phyloP scores from a whole-genome alignment of 176 grass and related monocot species.

The Hordeum marinum region DNA sequence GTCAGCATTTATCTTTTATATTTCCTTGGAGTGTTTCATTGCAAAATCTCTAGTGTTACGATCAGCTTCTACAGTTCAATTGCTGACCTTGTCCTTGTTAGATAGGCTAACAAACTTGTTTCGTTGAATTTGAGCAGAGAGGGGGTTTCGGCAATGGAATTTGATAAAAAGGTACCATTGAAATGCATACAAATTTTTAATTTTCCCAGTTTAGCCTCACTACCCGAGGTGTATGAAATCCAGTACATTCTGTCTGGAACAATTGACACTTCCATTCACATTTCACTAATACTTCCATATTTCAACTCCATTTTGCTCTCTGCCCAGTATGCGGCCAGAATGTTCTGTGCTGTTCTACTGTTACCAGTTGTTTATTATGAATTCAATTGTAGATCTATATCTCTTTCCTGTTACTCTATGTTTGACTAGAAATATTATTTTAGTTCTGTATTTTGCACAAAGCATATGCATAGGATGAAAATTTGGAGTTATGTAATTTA shows the following conservation, averaged over 20 bases:
- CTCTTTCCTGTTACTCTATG: neutral
- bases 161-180: slow-evolving; percentile 74
- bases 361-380: neutral
- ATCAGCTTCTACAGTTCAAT: neutral
- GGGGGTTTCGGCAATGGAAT: slow-evolving; percentile 73
- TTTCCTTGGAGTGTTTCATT: neutral
- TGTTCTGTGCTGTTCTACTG: neutral
- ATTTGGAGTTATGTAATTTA: neutral
- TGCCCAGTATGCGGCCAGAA: neutral
- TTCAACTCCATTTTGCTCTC: neutral
- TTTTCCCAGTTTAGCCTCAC: slow-evolving; percentile 25
- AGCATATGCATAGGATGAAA: neutral
- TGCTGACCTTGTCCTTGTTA: neutral
- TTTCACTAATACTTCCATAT: neutral
- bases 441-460: neutral
- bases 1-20: slow-evolving; percentile 27
- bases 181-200: neutral
- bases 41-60: neutral
- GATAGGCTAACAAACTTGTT: slow-evolving; percentile 3
- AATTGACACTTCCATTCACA: neutral
- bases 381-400: neutral
- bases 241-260: neutral
- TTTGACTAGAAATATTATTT: neutral
- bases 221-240: neutral
- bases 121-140: slow-evolving; percentile 54